These are phyloP conservation scores for Zalaria obscura DNA, from an alignment of 2,329 filamentous ascomycete species.

Conservation along the genomic window DNA sequence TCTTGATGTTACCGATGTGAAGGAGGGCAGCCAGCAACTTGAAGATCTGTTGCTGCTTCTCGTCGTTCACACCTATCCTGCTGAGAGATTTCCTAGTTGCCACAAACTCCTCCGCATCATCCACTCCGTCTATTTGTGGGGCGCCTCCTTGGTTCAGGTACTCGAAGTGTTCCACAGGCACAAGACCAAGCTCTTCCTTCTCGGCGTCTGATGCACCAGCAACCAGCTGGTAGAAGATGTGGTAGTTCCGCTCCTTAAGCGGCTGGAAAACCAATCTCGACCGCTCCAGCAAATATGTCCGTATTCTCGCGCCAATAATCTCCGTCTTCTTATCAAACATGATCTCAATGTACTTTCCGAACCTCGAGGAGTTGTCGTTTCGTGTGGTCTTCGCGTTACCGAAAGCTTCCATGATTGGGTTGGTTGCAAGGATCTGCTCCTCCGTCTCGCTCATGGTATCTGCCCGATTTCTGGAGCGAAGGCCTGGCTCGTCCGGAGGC, in stretches of 20 bases:
- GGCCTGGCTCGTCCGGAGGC: slow-evolving; percentile 73
- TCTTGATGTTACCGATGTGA: slow-evolving; percentile 94
- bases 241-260: slow-evolving; percentile 94
- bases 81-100: slow-evolving; percentile 75
- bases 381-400: slow-evolving; percentile 99
- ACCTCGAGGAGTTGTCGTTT: slow-evolving; percentile 97
- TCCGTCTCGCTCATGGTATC: slow-evolving; percentile 94
- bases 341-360: slow-evolving; percentile 99
- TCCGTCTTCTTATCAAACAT: slow-evolving; percentile 94
- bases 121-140: slow-evolving; percentile 82
- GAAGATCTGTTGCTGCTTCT: slow-evolving; percentile 75
- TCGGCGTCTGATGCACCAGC: slow-evolving; percentile 80
- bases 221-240: slow-evolving; percentile 96
- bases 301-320: slow-evolving; percentile 95
- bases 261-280: slow-evolving; percentile 95
- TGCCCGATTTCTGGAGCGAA: slow-evolving; percentile 56
- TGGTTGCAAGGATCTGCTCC: slow-evolving; percentile 94
- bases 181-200: slow-evolving; percentile 62
- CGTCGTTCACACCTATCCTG: slow-evolving; percentile 68
- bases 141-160: slow-evolving; percentile 93
- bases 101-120: slow-evolving; percentile 87
- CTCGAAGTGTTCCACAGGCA: slow-evolving; percentile 80
- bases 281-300: slow-evolving; percentile 87
- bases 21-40: slow-evolving; percentile 77
- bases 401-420: slow-evolving; percentile 99